These are phyloP conservation scores for Diaporthe destruens DNA, from an alignment of 2,329 filamentous ascomycete genomes.

Conservation along the genomic window DNA sequence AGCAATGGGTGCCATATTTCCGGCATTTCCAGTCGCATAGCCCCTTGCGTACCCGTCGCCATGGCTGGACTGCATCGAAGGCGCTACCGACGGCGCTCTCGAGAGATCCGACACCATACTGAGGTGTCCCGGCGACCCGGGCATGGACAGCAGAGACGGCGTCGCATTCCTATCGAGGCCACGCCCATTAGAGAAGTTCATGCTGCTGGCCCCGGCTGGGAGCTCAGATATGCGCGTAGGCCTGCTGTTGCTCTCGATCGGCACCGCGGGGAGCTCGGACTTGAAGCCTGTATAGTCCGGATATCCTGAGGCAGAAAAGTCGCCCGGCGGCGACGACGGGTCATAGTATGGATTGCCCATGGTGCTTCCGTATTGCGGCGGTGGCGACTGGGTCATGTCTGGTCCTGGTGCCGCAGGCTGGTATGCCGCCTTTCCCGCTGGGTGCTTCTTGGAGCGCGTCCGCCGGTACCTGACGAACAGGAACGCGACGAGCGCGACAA, in stretches of 20 bases:
- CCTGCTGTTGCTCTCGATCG: neutral
- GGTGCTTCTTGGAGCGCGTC: neutral
- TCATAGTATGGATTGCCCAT: slow-evolving; percentile 14
- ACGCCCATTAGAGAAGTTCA: neutral
- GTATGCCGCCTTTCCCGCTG: neutral
- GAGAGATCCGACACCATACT: slow-evolving; percentile 32
- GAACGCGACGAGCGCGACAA: slow-evolving; percentile 12
- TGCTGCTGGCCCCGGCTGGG: neutral
- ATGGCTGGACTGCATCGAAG: neutral
- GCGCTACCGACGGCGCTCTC: slow-evolving; percentile 4
- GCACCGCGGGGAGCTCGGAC: slow-evolving; percentile 15
- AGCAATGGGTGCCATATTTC: slow-evolving; percentile 18
- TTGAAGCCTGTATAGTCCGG: slow-evolving; percentile 14
- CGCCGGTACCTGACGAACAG: neutral
- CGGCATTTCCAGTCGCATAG: neutral
- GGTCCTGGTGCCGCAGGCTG: slow-evolving; percentile 10
- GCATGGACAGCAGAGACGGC: slow-evolving; percentile 22
- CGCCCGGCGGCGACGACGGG: neutral
- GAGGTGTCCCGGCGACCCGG: neutral
- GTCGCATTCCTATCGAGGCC: slow-evolving; percentile 9
- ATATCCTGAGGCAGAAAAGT: neutral
- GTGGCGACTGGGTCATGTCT: slow-evolving; percentile 14
- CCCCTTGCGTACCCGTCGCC: neutral
- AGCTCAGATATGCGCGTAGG: slow-evolving; percentile 6
- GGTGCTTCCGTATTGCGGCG: slow-evolving; percentile 9